Evolutionary conservation across 169 alveolate species (phyloP).

Genomic region (Blepharisma undulans): DNA sequence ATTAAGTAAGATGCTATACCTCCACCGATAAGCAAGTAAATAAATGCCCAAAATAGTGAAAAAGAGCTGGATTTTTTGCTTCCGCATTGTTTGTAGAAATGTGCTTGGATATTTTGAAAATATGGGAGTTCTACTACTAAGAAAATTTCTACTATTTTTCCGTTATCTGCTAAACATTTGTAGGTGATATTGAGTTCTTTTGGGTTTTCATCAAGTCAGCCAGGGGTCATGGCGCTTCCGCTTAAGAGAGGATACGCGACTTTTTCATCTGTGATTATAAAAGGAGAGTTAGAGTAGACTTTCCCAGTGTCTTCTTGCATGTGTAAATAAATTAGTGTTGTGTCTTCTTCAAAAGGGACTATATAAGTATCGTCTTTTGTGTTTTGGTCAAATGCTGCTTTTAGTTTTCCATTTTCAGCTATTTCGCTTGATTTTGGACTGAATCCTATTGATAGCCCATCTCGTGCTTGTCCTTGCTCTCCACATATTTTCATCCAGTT

Average conservation of each 20-base stretch:
- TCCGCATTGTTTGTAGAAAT: slow-evolving; percentile 34
- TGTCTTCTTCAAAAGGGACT: background rate
- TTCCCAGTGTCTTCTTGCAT: background rate
- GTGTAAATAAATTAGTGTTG: background rate
- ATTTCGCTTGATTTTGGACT: background rate
- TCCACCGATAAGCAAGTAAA: background rate
- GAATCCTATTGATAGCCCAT: slow-evolving; percentile 20
- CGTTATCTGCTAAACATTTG: slow-evolving; percentile 1
- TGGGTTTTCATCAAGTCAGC: slow-evolving; percentile 20
- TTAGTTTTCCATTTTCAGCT: background rate
- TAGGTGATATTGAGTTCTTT: background rate
- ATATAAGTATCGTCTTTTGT: background rate
- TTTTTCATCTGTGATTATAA: slow-evolving; percentile 31
- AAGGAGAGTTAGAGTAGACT: slow-evolving; percentile 12
- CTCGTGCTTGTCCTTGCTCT: slow-evolving; percentile 12
- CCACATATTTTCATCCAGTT: slow-evolving; percentile 43
- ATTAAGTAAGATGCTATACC: background rate
- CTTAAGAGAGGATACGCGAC: background rate
- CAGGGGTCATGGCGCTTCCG: background rate
- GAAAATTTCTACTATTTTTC: slow-evolving; percentile 27
- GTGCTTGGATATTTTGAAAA: slow-evolving; percentile 30
- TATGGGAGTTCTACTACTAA: slow-evolving; percentile 37
- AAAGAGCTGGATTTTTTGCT: too few relatives aligned
- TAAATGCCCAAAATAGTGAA: background rate
- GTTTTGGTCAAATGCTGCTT: slow-evolving; percentile 26